Percentiles rank a stretch among this genome's conserved stretches.
Conservation (phyloP, 2,329 filamentous ascomycete species). For the Pyrenophora teres region DNA sequence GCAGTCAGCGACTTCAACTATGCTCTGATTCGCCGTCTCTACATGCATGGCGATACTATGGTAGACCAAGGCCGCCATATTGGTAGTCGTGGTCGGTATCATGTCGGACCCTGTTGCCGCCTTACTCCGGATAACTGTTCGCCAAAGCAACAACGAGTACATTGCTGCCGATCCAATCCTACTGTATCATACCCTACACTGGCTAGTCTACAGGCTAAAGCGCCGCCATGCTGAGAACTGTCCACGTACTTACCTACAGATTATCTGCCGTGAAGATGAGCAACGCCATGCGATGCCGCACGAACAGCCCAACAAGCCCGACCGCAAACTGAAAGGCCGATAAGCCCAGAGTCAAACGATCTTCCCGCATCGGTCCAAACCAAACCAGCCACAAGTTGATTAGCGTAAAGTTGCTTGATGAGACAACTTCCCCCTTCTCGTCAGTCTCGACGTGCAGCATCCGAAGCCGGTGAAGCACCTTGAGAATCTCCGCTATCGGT, state of each 20-base stretch:
- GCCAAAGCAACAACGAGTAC: not conserved
- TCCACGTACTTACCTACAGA: conserved; percentile 25
- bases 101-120: not conserved
- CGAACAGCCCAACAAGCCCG: conserved; percentile 82
- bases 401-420: conserved; percentile 89
- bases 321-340: conserved; percentile 75
- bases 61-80: not conserved
- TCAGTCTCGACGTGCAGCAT: conserved; percentile 72
- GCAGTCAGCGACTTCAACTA: conserved; percentile 19
- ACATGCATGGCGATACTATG: not conserved
- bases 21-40: conserved; percentile 21
- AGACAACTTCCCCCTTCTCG: conserved; percentile 70
- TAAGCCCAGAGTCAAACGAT: conserved; percentile 78
- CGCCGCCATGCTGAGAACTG: too few relatives aligned
- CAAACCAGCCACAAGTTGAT: conserved; percentile 96
- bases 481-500: conserved; percentile 66
- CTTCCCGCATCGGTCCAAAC: conserved; percentile 89
- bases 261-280: conserved; percentile 93
- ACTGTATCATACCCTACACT: too few relatives aligned
- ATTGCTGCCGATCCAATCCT: too few relatives aligned
- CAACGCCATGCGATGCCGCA: conserved; percentile 82
- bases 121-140: not conserved
- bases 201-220: too few relatives aligned
- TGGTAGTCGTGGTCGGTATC: not conserved
- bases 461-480: conserved; percentile 68